These are phyloP conservation scores for Silene noctiflora DNA, from an alignment of 179 eudicot genomes.

Conservation along the genomic window DNA sequence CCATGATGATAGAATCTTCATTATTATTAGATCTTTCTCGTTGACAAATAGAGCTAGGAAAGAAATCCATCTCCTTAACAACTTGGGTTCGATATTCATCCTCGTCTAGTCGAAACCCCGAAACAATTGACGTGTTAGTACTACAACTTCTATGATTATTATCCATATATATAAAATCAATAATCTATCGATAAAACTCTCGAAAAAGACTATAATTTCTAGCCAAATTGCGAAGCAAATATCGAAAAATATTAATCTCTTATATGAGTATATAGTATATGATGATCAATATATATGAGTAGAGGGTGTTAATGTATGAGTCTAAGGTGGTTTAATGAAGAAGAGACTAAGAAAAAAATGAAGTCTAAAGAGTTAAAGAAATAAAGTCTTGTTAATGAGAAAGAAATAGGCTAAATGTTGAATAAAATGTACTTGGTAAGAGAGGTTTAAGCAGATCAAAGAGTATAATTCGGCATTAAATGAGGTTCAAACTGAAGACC, in stretches of 20 bases:
- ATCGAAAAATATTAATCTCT: no score
- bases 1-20: constrained; percentile 10
- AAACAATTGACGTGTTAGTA: not conserved
- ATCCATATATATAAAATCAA: constrained; percentile 13
- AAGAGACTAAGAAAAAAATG: not conserved
- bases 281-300: not conserved
- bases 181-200: not conserved
- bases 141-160: constrained; percentile 17
- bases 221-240: no score
- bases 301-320: not conserved
- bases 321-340: constrained; percentile 7
- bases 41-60: constrained; percentile 16
- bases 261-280: not conserved
- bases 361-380: constrained; percentile 20
- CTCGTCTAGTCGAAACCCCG: constrained; percentile 7
- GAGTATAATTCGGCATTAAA: constrained; percentile 26
- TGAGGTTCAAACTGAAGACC: constrained; percentile 25
- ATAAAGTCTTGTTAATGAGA: constrained; percentile 7
- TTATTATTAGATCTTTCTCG: not conserved
- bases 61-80: constrained; percentile 47
- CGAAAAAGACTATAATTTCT: no score
- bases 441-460: constrained; percentile 20
- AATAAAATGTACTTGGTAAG: constrained; percentile 11
- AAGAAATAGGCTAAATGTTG: constrained; percentile 17
- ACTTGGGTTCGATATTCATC: constrained; percentile 20